Base-by-base conservation (phyloP, 768 basidiomycete genomes). In the Kwoniella mangroviensis region DNA sequence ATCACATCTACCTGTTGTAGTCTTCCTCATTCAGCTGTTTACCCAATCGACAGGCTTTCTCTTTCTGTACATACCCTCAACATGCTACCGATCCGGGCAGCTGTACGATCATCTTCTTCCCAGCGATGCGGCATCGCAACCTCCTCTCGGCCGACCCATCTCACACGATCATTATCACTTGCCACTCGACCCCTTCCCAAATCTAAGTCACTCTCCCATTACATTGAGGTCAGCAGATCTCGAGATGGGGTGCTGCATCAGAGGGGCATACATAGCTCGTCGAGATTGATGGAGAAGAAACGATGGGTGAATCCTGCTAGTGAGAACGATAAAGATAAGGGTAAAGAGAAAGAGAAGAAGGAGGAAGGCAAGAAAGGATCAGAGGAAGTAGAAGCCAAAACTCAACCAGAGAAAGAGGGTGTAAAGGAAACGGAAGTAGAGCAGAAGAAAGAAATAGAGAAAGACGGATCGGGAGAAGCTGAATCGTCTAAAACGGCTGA, bases 81-180 rank as follows among this genome's bases (percentile, higher is more conserved):
- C 51, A 78, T 78, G 77, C 52, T 78, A 19, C 74, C 77, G 22
- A 58, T 76, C 10, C 68, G 74, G 61, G 56, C 75, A 56, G 71
- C 69, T 19, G 67, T 73, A 19, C 73, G 75, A 72, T 78, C 73
- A 57, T 56, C 73, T 12, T 55, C 67, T 7, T 69, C 57, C 19
- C 64, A 72, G 55, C 63, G 67, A 70, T 75, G 75, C 40, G 24
- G 17, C n/a, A 21, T 24, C n/a, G n/a, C 53, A 11, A 21, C 19
- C 1, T 21, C 12, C 15, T 24, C 53, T 75, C 74, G 73, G 73
- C 70, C 74, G 75, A 75, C 72, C 21, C 68, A 57, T 11, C 58
- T 72, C 53, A 56, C 61, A 40, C 60, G 67, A 28, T 64, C 68
- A 24, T 41, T 71, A 22, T 64, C 68, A 24, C 59, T 71, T 51